Percentiles rank a stretch among this genome's conserved stretches.
Evolutionary conservation across 179 eudicot species (phyloP).

Genomic region (Actinidia arguta): DNA sequence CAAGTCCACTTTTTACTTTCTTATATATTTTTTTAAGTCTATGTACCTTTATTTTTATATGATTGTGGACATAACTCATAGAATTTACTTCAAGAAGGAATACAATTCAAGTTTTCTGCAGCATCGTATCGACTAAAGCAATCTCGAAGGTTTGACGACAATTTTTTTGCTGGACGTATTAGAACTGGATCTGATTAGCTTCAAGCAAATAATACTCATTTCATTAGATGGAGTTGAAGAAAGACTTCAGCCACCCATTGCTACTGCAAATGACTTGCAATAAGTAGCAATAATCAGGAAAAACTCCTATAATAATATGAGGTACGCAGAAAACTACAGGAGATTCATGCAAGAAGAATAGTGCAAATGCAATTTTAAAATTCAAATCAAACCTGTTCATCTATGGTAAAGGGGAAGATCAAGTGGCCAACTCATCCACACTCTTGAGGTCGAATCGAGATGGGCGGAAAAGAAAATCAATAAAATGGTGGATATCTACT

Average conservation of each 20-base stretch:
- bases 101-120: background rate
- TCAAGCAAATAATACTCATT: background rate
- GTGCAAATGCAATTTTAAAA: background rate
- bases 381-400: too few relatives aligned
- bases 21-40: background rate
- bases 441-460: background rate
- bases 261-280: background rate
- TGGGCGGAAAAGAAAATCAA: background rate
- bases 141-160: background rate
- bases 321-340: background rate
- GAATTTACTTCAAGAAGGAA: background rate
- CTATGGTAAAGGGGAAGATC: too few relatives aligned
- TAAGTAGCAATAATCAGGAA: too few relatives aligned
- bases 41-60: background rate
- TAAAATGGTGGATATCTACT: background rate
- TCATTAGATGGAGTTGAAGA: background rate
- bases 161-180: background rate
- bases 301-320: background rate
- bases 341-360: background rate
- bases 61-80: background rate
- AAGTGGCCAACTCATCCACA: conserved; percentile 5
- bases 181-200: conserved; percentile 2
- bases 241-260: background rate
- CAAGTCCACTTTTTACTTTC: background rate
- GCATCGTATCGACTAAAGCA: background rate